phyloP scores from a whole-genome alignment of 2,329 filamentous ascomycete genomes.

The Penicillium sp. region DNA sequence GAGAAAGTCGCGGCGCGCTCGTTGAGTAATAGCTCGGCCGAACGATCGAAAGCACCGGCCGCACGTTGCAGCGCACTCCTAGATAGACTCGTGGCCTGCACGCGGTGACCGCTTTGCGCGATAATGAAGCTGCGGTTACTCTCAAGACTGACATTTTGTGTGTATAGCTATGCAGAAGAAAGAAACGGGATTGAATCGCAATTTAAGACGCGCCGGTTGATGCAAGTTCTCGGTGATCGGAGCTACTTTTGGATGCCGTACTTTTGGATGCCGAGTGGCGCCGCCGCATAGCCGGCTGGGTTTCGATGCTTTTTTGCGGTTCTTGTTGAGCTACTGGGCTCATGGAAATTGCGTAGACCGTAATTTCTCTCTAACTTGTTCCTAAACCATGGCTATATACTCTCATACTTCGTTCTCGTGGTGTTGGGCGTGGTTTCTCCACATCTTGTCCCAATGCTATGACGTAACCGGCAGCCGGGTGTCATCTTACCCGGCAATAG shows the following conservation, averaged over 20 bases:
- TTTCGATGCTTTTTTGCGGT: too few species aligned
- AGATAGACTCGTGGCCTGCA: slow-evolving; percentile 25
- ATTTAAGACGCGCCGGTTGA: slow-evolving; percentile 1
- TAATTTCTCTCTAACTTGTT: too few species aligned
- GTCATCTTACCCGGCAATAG: too few species aligned
- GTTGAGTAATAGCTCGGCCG: slow-evolving; percentile 23
- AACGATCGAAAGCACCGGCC: slow-evolving; percentile 8
- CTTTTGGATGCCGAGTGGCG: slow-evolving; percentile 22
- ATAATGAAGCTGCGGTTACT: slow-evolving; percentile 23
- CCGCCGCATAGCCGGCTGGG: too few species aligned
- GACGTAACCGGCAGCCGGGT: too few species aligned
- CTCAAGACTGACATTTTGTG: slow-evolving; percentile 28
- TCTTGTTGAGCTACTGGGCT: too few species aligned
- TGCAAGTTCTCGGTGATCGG: slow-evolving; percentile 22
- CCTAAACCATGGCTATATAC: too few species aligned
- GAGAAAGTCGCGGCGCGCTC: slow-evolving; percentile 13
- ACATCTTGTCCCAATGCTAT: too few species aligned
- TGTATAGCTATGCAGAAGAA: background rate
- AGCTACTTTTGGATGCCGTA: slow-evolving; percentile 26
- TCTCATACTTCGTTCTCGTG: too few species aligned
- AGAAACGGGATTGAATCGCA: background rate
- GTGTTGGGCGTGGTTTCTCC: too few species aligned
- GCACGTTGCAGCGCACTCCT: slow-evolving; percentile 16
- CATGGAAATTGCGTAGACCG: too few species aligned
- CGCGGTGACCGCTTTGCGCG: slow-evolving; percentile 23